Base-by-base conservation (phyloP, 2,329 filamentous ascomycete species). In the Sporothrix humicola region DNA sequence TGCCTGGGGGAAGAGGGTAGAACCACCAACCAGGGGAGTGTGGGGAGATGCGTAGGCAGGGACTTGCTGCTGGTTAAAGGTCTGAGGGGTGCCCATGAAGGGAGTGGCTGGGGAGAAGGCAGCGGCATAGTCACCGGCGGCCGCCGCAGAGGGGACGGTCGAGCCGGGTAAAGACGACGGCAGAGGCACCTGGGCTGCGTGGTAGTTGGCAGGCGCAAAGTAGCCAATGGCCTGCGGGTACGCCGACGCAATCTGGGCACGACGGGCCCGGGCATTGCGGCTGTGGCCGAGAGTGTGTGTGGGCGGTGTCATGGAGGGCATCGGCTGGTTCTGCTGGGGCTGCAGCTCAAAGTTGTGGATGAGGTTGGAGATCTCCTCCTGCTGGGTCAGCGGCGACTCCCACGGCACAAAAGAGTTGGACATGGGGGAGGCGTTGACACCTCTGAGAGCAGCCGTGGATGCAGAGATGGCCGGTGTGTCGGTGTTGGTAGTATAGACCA, bases 351-450 rank as follows among this genome's bases (percentile, higher is more conserved):
- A 8, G 26, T 26, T 59, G 20, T 23, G 54, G 17, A 76, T 72
- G 2, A 72, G 54, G 20, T 50, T 70, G 54, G n/a, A 56, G 31
- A 74, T 72, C 5, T 73, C 71, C n/a, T 68, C 72, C 10, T 59
- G 46, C 31, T 74, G 74, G 0, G 75, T 74, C 3, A 61, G 72
- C 5, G 76, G 77, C 10, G 77, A 77, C 12, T 70, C 72, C 77
- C 77, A 78, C 0, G 77, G 76, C 8, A 77, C 74, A 52, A 71
- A 76, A 0, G 75, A 73, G 54, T 73, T 71, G 8, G 68, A 26
- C 46, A 44, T 26, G 50, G 46, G 37, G 17, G n/a, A 56, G 61
- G 61, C 20, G 20, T 66, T 48, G 61, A 44, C 20, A 1, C n/a
- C 50, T 15, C 42, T 12, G 61, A 66, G n/a, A 2, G n/a, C 42